These are phyloP conservation scores for Serendipita indica DNA, from an alignment of 768 basidiomycete genomes.

Conservation along the genomic window DNA sequence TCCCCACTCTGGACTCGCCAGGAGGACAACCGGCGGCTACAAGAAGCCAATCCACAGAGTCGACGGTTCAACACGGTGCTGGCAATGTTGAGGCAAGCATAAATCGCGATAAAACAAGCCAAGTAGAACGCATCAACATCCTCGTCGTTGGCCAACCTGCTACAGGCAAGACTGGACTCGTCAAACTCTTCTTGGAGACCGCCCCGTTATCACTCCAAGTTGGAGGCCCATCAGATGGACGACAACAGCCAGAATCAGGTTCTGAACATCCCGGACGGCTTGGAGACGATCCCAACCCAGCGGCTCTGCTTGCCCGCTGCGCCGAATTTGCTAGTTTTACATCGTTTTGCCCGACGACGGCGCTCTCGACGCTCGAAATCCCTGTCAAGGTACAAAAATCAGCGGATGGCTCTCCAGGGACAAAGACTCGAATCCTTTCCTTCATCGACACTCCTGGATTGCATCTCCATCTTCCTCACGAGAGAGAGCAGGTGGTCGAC, in stretches of 20 bases:
- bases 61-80: not conserved
- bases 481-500: not conserved
- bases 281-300: not conserved
- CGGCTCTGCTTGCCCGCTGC: not conserved
- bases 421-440: not conserved
- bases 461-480: not conserved
- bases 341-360: not conserved
- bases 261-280: not conserved
- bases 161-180: slow-evolving; percentile 73
- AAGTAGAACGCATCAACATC: no score
- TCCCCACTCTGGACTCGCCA: not conserved
- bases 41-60: not conserved
- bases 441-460: slow-evolving; percentile 6
- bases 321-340: not conserved
- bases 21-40: not conserved
- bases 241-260: not conserved
- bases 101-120: no score
- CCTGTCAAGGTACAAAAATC: not conserved
- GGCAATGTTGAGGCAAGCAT: no score
- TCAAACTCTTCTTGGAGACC: slow-evolving; percentile 68
- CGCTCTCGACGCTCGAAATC: not conserved
- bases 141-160: slow-evolving; percentile 21
- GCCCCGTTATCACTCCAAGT: slow-evolving; percentile 58
- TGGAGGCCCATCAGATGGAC: not conserved
- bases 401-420: not conserved